phyloP scores from a whole-genome alignment of 441 rosid genomes.

The Bocquillonia castaneifolia region DNA sequence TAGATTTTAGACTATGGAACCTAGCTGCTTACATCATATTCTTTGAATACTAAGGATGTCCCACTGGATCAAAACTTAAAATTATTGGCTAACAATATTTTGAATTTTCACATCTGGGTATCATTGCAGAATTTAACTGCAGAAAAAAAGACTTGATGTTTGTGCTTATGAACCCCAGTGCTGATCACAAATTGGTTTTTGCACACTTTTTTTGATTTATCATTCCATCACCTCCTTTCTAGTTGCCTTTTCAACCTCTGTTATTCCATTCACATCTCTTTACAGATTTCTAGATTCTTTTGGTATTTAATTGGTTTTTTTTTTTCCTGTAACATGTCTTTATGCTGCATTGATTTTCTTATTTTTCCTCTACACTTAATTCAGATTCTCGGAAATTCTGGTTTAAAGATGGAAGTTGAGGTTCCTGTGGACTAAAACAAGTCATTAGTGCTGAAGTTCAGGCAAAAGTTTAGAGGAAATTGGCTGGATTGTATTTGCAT shows the following conservation, averaged over 20 bases:
- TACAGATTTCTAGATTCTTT: neutral
- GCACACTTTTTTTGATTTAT: neutral
- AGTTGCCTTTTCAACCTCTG: neutral
- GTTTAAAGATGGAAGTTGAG: slow-evolving; percentile 63
- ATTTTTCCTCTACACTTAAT: neutral
- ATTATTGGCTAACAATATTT: neutral
- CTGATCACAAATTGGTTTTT: neutral
- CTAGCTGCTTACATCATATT: neutral
- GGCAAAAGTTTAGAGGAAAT: neutral
- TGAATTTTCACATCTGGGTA: neutral
- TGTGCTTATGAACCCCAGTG: neutral
- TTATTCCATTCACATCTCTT: no score
- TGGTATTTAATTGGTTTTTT: neutral
- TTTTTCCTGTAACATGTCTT: neutral
- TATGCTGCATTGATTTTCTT: neutral
- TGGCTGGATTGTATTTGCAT: neutral
- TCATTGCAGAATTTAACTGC: neutral
- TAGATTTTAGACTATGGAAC: no score
- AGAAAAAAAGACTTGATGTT: neutral
- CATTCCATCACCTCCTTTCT: neutral
- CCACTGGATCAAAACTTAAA: neutral
- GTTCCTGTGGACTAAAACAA: slow-evolving; percentile 50
- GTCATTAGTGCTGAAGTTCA: neutral
- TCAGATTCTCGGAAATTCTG: slow-evolving; percentile 52
- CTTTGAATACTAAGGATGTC: neutral